A percentile compares a stretch with the other conserved stretches of the same genome.
Evolutionary conservation across 2,329 filamentous ascomycete genomes (phyloP).

Genomic region (Colletotrichum lindemuthianum): DNA sequence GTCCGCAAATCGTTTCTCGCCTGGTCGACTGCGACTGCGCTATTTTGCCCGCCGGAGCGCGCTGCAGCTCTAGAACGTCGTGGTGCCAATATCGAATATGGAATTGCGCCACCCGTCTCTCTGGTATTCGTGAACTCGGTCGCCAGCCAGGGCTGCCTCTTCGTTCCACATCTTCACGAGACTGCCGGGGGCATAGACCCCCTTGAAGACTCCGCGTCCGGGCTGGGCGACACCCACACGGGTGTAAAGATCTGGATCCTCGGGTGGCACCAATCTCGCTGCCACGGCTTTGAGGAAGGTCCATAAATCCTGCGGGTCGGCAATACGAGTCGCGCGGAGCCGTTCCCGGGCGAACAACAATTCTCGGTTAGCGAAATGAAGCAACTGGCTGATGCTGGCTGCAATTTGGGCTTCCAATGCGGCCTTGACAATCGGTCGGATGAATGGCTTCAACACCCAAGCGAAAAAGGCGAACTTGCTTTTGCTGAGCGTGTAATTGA

Average conservation of each 20-base stretch:
- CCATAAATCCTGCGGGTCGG: slow-evolving; percentile 79
- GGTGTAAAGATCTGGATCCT: slow-evolving; percentile 81
- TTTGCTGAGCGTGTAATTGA: slow-evolving; percentile 80
- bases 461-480: slow-evolving; percentile 81
- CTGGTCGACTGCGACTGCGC: slow-evolving; percentile 6
- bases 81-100: slow-evolving; percentile 72
- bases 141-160: slow-evolving; percentile 75
- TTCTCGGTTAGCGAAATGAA: slow-evolving; percentile 84
- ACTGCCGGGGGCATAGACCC: slow-evolving; percentile 88
- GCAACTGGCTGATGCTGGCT: slow-evolving; percentile 72
- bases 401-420: slow-evolving; percentile 83
- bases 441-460: slow-evolving; percentile 85
- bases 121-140: slow-evolving; percentile 79
- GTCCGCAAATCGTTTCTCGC: neutral
- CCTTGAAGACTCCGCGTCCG: slow-evolving; percentile 74
- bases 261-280: slow-evolving; percentile 76
- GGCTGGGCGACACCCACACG: slow-evolving; percentile 73
- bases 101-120: slow-evolving; percentile 83
- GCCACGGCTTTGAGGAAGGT: slow-evolving; percentile 86
- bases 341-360: slow-evolving; percentile 87
- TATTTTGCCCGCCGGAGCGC: slow-evolving; percentile 8
- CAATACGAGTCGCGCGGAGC: slow-evolving; percentile 84
- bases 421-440: slow-evolving; percentile 82
- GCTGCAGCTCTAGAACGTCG: slow-evolving; percentile 25
- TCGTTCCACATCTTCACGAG: slow-evolving; percentile 91